Base-by-base conservation (phyloP, 306 rosid genomes). In the Mimosa bimucronata region DNA sequence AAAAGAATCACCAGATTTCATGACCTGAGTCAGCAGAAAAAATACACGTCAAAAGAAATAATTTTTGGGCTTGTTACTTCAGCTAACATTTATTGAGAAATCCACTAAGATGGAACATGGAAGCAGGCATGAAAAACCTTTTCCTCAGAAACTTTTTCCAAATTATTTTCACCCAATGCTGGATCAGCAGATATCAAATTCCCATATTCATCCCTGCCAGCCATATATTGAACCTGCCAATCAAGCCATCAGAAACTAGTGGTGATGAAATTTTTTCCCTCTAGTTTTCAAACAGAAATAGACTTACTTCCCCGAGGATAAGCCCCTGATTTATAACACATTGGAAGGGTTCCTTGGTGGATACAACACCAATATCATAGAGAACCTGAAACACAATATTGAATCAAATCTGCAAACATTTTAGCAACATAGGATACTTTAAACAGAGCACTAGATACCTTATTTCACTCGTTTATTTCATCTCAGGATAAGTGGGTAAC, bases 271-370 rank as follows among this genome's bases (percentile, higher is more conserved):
- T 25, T 15, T 18, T 12, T 11, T 25, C 29, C 25, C 5, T 6
- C 57, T 26, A 71, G 57, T 40, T 61, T 76, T 81, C 75, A 64
- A 41, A 70, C 74, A 42, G 57, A 79, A 82, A 70, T 60, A 64
- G 25, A 86, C 88, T 80, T 87, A 94, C 98, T 88, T 95, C 97
- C 30, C 98, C 98, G 70, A 92, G 98, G 85, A 95, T 91, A 77
- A 92, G 90, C 79, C 98, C 98, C 91, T 92, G 98, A 83, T 95
- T 95, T 86, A 95, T 95, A 81, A 95, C 98, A 85, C 98, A 95
- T 77, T 92, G 92, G 87, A 95, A 95, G 46, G 98, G 98, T 83
- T 95, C 98, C 83, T 90, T 95, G 80, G 98, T 86, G 76, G 98
- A 92, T 45, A 95, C 97, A 66, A 89, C 86, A 74, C 98, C 98